Base-by-base conservation (phyloP, 2,329 filamentous ascomycete genomes). In the Acrocalymma vagum region DNA sequence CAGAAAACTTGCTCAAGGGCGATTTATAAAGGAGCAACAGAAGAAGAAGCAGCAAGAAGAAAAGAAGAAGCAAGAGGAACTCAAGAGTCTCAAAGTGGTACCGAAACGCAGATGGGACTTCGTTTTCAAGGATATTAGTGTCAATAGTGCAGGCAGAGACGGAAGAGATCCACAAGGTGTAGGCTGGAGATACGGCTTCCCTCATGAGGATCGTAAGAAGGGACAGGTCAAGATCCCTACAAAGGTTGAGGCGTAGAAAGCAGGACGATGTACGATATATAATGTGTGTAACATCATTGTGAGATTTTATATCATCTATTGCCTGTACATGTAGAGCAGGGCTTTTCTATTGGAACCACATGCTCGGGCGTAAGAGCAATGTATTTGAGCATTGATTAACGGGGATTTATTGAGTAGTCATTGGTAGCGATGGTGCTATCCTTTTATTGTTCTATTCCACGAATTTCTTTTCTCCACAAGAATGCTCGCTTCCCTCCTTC, bases 201-300 rank as follows among this genome's bases (percentile, higher is more conserved):
- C 83, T 32, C 78, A 78, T 53, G 71, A 82, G 57, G 83, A 85
- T 48, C 72, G 83, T 45, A 85, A 85, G 76, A 80, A 79, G 68
- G 83, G 82, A 16, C 70, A 76, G 48, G 72, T 84, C 55, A 86
- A 86, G 74, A 84, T 86, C 48, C 82, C 83, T 9, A 83, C 77
- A 15, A 76, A 72, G 49, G 82, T 85, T 31, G 77, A 80, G 38
- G 66, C 66, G 23, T 71, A 60, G 46, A 33, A 14, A 35, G 35
- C 21, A 5, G 31, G 17, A 18, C 33, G 9, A 34, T 58, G 52
- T 58, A 57, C 41, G 40, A 56, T 61, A 46, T 58, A n/a, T n/a
- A n/a, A n/a, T n/a, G n/a, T n/a, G n/a, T n/a, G 45, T 55, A 55
- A 42, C 32, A 34, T 41, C 47, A 55, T 45, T 40, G 38, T 50